Evolutionary conservation across 768 basidiomycete species (phyloP).

Genomic region (Trametes gibbosa): DNA sequence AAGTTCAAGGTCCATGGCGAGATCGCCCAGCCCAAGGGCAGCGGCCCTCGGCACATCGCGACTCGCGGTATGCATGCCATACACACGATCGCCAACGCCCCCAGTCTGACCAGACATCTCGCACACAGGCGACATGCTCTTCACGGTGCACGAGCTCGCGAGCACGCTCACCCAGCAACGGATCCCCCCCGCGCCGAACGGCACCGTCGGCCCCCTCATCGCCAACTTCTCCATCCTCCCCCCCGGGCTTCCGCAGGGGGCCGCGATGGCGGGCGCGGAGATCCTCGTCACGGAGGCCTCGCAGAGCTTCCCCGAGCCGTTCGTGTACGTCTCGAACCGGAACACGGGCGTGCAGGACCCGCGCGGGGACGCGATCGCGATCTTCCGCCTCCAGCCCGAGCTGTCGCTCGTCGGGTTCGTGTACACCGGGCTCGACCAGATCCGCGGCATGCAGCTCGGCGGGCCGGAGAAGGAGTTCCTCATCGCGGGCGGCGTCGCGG

Average conservation of each 20-base stretch:
- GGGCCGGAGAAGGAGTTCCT: constrained; percentile 49
- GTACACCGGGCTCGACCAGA: constrained; percentile 60
- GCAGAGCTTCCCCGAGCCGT: constrained; percentile 44
- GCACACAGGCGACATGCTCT: constrained; percentile 45
- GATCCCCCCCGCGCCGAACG: constrained; percentile 50
- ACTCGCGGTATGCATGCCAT: constrained; percentile 31
- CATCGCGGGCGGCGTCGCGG: constrained; percentile 52
- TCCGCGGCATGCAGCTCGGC: constrained; percentile 64
- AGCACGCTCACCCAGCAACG: constrained; percentile 58
- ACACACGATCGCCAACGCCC: neutral
- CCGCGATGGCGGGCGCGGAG: constrained; percentile 54
- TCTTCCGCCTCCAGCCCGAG: constrained; percentile 48
- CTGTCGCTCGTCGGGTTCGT: constrained; percentile 50
- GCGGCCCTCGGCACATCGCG: constrained; percentile 56
- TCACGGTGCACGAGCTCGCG: constrained; percentile 53
- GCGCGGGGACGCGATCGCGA: constrained; percentile 62
- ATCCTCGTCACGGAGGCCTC: constrained; percentile 56
- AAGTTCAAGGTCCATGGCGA: constrained; percentile 55
- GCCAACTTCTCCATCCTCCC: constrained; percentile 49
- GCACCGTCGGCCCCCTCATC: constrained; percentile 47
- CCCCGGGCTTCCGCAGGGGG: constrained; percentile 36
- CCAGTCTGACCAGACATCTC: neutral
- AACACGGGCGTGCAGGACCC: constrained; percentile 51
- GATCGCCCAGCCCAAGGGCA: constrained; percentile 59
- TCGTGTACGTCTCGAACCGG: constrained; percentile 68